phyloP scores from a whole-genome alignment of 192 early-diverging fungal genomes.

The Coemansia sp. region DNA sequence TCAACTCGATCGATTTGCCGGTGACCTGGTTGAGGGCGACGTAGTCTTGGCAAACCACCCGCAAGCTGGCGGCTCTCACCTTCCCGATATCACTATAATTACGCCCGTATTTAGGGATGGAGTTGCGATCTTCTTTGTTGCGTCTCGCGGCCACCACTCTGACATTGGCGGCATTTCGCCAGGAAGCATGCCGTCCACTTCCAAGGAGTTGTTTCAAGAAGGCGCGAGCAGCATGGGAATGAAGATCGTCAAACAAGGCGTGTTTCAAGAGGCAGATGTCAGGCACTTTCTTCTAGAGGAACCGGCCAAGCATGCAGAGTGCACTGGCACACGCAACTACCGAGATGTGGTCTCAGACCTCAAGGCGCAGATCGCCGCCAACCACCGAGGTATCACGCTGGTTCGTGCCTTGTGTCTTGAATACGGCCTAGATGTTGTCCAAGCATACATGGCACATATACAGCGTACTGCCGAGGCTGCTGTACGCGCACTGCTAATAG shows the following conservation, averaged over 20 bases:
- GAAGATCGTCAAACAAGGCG: constrained; percentile 80
- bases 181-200: constrained; percentile 92
- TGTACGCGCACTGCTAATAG: constrained; percentile 76
- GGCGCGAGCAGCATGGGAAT: constrained; percentile 90
- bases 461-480: constrained; percentile 87
- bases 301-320: constrained; percentile 82
- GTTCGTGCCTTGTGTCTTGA: constrained; percentile 81
- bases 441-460: constrained; percentile 95
- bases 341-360: constrained; percentile 92
- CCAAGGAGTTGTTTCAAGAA: constrained; percentile 91
- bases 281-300: constrained; percentile 73
- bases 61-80: constrained; percentile 90
- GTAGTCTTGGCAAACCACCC: constrained; percentile 97
- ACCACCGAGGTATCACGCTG: constrained; percentile 88
- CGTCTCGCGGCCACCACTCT: constrained; percentile 90
- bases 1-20: constrained; percentile 80
- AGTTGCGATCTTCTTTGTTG: constrained; percentile 91
- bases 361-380: constrained; percentile 97
- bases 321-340: constrained; percentile 86
- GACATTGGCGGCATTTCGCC: constrained; percentile 92
- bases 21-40: constrained; percentile 81
- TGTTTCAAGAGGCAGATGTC: constrained; percentile 87
- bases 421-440: constrained; percentile 84
- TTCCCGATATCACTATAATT: constrained; percentile 96
- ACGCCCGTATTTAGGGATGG: constrained; percentile 85